Evolutionary conservation across 495 filamentous ascomycete species (phyloP).

Genomic region (Thermochaetoides thermophila): DNA sequence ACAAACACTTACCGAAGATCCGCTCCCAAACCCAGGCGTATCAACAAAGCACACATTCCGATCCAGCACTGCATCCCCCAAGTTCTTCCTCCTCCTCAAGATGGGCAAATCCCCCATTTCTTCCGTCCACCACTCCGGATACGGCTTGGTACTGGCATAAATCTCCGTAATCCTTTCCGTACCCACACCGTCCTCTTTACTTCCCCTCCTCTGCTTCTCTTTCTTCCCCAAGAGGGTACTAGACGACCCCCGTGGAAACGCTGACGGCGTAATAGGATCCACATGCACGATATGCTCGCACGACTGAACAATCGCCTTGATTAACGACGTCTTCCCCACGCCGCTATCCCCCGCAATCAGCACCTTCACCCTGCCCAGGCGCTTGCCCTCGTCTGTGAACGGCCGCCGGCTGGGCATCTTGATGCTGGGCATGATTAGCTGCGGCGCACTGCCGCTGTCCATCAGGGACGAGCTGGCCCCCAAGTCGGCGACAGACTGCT

Average conservation of each 20-base stretch:
- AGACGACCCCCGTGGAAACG: constrained; percentile 5
- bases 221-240: too few species aligned
- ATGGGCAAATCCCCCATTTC: constrained; percentile 59
- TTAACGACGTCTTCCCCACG: constrained; percentile 76
- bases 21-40: constrained; percentile 57
- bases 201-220: constrained; percentile 2
- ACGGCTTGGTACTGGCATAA: constrained; percentile 83
- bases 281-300: constrained; percentile 96
- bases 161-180: constrained; percentile 59
- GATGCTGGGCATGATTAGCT: constrained; percentile 96
- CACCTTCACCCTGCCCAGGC: constrained; percentile 74
- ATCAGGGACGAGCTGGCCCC: constrained; percentile 21
- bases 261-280: constrained; percentile 50
- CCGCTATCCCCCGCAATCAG: constrained; percentile 74
- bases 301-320: constrained; percentile 85
- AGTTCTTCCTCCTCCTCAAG: constrained; percentile 59
- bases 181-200: constrained; percentile 5
- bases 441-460: constrained; percentile 50
- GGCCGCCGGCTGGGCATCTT: constrained; percentile 86
- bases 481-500: too few species aligned
- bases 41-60: constrained; percentile 93
- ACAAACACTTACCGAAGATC: constrained; percentile 42
- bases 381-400: constrained; percentile 77
- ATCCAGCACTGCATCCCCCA: constrained; percentile 71
- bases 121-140: constrained; percentile 92